Evolutionary conservation across 345 rosid species (phyloP).

Genomic region (Physaria fendleri): DNA sequence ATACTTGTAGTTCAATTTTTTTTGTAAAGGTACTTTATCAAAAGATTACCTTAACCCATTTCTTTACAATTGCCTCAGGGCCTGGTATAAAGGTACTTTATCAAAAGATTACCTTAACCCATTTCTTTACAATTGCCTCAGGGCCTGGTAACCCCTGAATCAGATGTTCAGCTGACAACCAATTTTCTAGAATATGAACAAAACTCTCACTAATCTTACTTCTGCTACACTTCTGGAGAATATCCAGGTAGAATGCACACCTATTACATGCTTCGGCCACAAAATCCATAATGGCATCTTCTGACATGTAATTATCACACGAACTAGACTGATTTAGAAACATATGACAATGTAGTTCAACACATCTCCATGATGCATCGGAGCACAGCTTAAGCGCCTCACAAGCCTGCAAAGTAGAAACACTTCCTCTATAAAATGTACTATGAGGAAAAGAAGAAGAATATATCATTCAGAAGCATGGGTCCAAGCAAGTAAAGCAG

Average conservation of each 20-base stretch:
- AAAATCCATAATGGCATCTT: conserved; percentile 47
- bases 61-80: too few species aligned
- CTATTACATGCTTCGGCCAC: conserved; percentile 48
- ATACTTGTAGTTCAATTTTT: conserved; percentile 16
- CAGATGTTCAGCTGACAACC: conserved; percentile 57
- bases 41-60: too few species aligned
- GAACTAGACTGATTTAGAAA: conserved; percentile 31
- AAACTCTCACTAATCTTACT: conserved; percentile 35
- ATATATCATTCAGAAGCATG: background rate
- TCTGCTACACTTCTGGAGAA: conserved; percentile 53
- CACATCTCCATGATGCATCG: conserved; percentile 72
- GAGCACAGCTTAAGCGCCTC: conserved; percentile 58
- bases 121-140: conserved; percentile 60
- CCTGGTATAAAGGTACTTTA: background rate
- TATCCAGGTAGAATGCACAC: conserved; percentile 69
- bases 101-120: conserved; percentile 76
- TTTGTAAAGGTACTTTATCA: background rate
- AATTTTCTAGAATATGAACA: conserved; percentile 47
- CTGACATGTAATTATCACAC: conserved; percentile 34
- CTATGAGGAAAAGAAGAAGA: background rate
- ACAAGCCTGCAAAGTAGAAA: conserved; percentile 59
- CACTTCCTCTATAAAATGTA: background rate
- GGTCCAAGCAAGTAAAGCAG: conserved; percentile 5
- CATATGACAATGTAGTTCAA: conserved; percentile 42
- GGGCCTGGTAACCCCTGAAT: conserved; percentile 53